Evolutionary conservation across 257 asterid species (phyloP).

Genomic region (Ilex aquifolium): DNA sequence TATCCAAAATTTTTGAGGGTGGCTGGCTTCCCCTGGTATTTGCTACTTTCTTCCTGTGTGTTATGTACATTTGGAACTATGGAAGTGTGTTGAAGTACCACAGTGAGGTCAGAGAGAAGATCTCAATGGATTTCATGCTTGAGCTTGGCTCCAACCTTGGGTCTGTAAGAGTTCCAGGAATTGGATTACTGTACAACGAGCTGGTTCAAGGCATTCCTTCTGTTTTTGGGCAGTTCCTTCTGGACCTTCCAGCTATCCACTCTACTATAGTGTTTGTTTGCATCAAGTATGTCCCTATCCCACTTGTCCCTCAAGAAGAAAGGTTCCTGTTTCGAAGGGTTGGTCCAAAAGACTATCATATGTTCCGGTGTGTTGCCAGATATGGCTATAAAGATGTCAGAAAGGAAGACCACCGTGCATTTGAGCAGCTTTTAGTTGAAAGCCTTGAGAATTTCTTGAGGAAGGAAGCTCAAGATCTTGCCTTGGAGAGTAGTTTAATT

Average conservation of each 20-base stretch:
- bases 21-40: constrained; percentile 94
- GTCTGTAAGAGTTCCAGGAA: constrained; percentile 79
- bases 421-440: constrained; percentile 73
- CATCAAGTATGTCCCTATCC: constrained; percentile 82
- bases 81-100: constrained; percentile 85
- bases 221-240: constrained; percentile 65
- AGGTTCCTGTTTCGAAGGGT: constrained; percentile 76
- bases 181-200: constrained; percentile 84
- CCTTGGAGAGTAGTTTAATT: constrained; percentile 35
- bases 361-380: constrained; percentile 90
- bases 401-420: constrained; percentile 79
- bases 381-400: constrained; percentile 89
- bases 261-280: constrained; percentile 77
- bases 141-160: constrained; percentile 86
- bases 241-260: constrained; percentile 89
- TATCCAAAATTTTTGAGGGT: constrained; percentile 80
- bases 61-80: constrained; percentile 91
- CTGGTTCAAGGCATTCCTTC: constrained; percentile 91
- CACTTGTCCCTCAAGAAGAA: constrained; percentile 89
- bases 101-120: constrained; percentile 71
- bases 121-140: constrained; percentile 71
- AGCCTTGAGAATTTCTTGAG: constrained; percentile 73
- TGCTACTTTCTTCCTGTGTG: constrained; percentile 66
- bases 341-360: constrained; percentile 84
- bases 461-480: constrained; percentile 72